Evolutionary conservation across 2,329 filamentous ascomycete genomes (phyloP).

Genomic region (Didymella lethalis): DNA sequence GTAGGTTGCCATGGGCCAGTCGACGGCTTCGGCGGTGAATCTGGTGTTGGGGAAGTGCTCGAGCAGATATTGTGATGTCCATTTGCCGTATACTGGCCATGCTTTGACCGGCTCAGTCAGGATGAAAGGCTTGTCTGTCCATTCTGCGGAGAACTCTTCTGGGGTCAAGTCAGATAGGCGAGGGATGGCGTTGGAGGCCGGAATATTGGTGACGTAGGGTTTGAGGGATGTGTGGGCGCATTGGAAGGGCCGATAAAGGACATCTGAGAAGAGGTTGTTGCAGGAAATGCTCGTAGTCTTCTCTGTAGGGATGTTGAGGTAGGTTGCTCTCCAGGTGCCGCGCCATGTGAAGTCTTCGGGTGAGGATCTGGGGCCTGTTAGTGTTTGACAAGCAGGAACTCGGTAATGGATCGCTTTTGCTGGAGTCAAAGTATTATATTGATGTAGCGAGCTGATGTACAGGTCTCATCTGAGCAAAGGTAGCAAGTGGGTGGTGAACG

Average conservation of each 20-base stretch:
- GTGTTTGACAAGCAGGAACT: background rate
- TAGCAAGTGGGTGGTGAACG: background rate
- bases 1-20: constrained; percentile 88
- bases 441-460: background rate
- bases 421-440: constrained; percentile 8
- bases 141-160: constrained; percentile 75
- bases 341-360: constrained; percentile 69
- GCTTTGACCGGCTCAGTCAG: constrained; percentile 80
- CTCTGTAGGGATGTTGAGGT: constrained; percentile 66
- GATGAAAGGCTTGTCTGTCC: constrained; percentile 85
- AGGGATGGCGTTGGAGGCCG: constrained; percentile 73
- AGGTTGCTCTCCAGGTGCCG: constrained; percentile 84
- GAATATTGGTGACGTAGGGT: constrained; percentile 75
- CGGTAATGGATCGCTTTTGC: background rate
- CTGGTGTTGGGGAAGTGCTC: constrained; percentile 69
- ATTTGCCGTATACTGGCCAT: constrained; percentile 80
- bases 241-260: constrained; percentile 86
- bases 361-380: constrained; percentile 48
- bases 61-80: constrained; percentile 75
- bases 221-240: constrained; percentile 78
- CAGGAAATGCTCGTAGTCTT: constrained; percentile 71
- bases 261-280: constrained; percentile 84
- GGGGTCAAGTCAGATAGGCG: constrained; percentile 73
- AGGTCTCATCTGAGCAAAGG: background rate
- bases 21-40: constrained; percentile 91